phyloP scores from a whole-genome alignment of 257 asterid species.

The Salvia hispanica region DNA sequence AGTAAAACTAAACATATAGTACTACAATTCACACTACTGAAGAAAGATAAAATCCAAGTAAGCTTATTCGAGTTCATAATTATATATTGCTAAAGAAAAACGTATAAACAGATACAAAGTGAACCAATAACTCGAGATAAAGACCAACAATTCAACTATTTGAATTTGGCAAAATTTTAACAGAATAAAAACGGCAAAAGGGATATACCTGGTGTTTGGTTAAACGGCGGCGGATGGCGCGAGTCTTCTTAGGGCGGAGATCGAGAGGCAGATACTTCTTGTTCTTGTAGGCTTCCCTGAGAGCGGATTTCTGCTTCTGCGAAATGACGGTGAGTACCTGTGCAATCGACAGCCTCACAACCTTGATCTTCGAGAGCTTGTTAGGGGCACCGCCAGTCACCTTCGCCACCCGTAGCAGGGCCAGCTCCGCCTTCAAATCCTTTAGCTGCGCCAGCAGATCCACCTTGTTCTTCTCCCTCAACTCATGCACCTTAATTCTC shows the following conservation, averaged over 20 bases:
- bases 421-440: conserved; percentile 74
- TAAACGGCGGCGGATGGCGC: conserved; percentile 78
- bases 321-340: conserved; percentile 80
- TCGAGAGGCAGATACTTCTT: conserved; percentile 75
- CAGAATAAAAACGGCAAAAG: no score
- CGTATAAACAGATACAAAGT: neutral
- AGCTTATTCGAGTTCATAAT: neutral
- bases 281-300: conserved; percentile 67
- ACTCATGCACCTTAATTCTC: conserved; percentile 73
- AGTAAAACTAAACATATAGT: neutral
- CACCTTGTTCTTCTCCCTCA: conserved; percentile 57
- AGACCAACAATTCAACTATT: neutral
- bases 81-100: neutral
- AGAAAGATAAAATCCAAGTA: neutral
- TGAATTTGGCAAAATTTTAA: neutral
- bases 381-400: conserved; percentile 62
- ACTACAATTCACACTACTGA: neutral
- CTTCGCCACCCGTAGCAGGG: conserved; percentile 70
- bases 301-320: conserved; percentile 68
- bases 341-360: conserved; percentile 69
- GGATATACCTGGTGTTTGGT: conserved; percentile 68
- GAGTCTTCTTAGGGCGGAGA: conserved; percentile 81
- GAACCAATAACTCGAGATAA: neutral
- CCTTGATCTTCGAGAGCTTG: conserved; percentile 60
- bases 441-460: conserved; percentile 70